Conservation (phyloP, 2,329 filamentous ascomycete species). For the Fusarium sp. region DNA sequence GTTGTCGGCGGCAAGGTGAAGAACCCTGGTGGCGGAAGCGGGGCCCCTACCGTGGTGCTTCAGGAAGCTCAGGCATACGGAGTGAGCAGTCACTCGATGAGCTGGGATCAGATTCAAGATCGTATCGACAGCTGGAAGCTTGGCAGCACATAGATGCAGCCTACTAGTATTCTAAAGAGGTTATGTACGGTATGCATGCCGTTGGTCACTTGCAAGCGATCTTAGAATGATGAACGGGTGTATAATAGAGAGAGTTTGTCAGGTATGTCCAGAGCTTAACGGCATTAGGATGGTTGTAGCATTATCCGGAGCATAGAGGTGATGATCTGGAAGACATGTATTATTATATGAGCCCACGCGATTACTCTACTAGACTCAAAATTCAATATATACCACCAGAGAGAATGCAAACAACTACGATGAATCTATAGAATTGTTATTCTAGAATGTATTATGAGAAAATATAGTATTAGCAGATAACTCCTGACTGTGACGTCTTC, state of each 20-base stretch:
- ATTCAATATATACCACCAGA: conserved; percentile 11
- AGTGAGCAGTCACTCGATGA: conserved; percentile 72
- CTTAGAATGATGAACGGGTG: conserved; percentile 17
- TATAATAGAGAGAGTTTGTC: conserved; percentile 37
- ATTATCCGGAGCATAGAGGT: conserved; percentile 21
- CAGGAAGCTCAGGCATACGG: conserved; percentile 87
- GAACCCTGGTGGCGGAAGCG: conserved; percentile 81
- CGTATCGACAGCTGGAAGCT: conserved; percentile 85
- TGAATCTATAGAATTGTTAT: background rate
- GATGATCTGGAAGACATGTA: conserved; percentile 26
- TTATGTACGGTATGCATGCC: background rate
- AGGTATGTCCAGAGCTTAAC: conserved; percentile 29
- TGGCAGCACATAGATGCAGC: conserved; percentile 59
- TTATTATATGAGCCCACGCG: conserved; percentile 30
- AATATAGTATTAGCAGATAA: conserved; percentile 6
- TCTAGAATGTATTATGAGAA: conserved; percentile 7
- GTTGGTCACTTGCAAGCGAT: background rate
- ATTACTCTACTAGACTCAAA: conserved; percentile 36
- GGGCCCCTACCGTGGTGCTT: conserved; percentile 91
- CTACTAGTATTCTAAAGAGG: background rate
- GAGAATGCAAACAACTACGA: background rate
- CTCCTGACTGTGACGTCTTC: conserved; percentile 12
- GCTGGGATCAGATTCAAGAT: conserved; percentile 91
- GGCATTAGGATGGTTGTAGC: conserved; percentile 18
- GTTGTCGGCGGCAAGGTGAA: conserved; percentile 81